Percentiles rank a stretch among this genome's conserved stretches.
Evolutionary conservation across 371 early-diverging fungal genomes (phyloP).

Genomic region (Coemansia sp.): DNA sequence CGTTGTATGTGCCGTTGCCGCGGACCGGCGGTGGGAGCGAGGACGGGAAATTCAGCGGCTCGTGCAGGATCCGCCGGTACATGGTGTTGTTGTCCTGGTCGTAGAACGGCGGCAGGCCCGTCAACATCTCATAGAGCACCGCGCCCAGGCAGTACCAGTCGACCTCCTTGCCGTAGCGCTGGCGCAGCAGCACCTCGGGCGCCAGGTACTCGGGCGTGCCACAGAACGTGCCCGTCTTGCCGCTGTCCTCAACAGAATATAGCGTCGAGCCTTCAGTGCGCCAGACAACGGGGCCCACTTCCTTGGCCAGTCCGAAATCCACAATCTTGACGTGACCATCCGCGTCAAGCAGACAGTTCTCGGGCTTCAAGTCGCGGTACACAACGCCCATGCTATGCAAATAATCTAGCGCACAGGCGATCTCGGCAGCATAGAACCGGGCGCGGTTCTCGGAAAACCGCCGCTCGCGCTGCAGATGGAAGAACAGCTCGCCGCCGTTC

Average conservation of each 20-base stretch:
- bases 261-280: constrained; percentile 59
- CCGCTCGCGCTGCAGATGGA: constrained; percentile 87
- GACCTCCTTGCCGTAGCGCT: constrained; percentile 94
- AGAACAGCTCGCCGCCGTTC: constrained; percentile 94
- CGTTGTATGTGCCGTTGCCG: constrained; percentile 25
- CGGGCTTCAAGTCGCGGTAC: constrained; percentile 95
- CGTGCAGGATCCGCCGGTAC: constrained; percentile 89
- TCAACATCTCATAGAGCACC: constrained; percentile 94
- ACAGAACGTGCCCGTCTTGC: constrained; percentile 94
- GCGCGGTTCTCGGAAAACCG: constrained; percentile 90
- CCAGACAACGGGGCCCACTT: constrained; percentile 80
- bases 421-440: constrained; percentile 76
- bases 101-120: constrained; percentile 95
- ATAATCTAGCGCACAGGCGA: constrained; percentile 81
- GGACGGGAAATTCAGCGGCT: constrained; percentile 81
- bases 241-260: constrained; percentile 65
- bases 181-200: constrained; percentile 95
- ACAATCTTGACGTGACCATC: constrained; percentile 96
- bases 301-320: constrained; percentile 99
- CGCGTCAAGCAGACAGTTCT: constrained; percentile 88
- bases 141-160: constrained; percentile 99
- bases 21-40: constrained; percentile 40
- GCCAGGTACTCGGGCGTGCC: constrained; percentile 99
- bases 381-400: constrained; percentile 89
- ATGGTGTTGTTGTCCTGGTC: constrained; percentile 90